phyloP scores from a whole-genome alignment of 2,329 filamentous ascomycete species.

The Chaetomiaceae sp. region DNA sequence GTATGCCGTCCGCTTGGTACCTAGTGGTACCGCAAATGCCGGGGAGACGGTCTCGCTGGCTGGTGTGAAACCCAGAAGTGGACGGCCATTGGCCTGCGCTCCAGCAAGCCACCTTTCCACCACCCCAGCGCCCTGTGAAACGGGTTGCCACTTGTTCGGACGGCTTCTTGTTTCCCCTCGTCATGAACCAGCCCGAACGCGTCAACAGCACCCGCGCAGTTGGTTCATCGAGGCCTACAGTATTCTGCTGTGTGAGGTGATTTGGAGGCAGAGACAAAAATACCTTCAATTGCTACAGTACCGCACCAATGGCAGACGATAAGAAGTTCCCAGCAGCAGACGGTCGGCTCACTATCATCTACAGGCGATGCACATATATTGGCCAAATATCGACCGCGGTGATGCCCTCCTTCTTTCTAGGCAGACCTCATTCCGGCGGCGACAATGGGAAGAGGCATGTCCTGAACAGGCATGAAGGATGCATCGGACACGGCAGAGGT shows the following conservation, averaged over 20 bases:
- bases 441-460: conserved; percentile 10
- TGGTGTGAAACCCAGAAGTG: conserved; percentile 13
- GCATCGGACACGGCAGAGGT: conserved; percentile 28
- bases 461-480: conserved; percentile 20
- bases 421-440: conserved; percentile 9
- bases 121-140: neutral
- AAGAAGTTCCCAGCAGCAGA: neutral
- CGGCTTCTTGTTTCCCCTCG: neutral
- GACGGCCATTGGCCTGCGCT: too few relatives aligned
- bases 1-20: conserved; percentile 15
- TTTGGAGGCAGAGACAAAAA: too few relatives aligned
- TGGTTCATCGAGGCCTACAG: neutral
- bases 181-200: neutral
- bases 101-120: too few relatives aligned
- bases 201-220: neutral
- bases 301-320: neutral
- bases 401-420: conserved; percentile 12
- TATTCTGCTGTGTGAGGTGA: too few relatives aligned
- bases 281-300: neutral
- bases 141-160: neutral
- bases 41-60: conserved; percentile 13
- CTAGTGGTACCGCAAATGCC: conserved; percentile 21
- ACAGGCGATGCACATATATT: conserved; percentile 17
- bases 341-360: neutral
- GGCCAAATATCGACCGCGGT: conserved; percentile 20